Percentiles rank a stretch among this genome's conserved stretches.
These are phyloP conservation scores for Colletotrichum neosansevieriae DNA, from an alignment of 2,329 filamentous ascomycete species.

Conservation along the genomic window DNA sequence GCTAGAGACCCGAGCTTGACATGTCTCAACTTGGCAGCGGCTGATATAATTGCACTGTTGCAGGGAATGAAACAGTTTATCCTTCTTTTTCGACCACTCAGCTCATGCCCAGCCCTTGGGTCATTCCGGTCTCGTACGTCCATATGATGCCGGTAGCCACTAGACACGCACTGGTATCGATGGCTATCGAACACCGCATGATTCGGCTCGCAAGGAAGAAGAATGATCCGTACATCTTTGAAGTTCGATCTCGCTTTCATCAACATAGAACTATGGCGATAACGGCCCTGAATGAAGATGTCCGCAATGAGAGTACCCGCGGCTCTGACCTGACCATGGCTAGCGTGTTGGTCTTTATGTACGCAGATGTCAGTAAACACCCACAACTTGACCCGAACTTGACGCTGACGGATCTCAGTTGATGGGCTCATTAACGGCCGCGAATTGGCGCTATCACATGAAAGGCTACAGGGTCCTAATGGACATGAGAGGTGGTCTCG, in stretches of 20 bases:
- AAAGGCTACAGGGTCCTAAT: slow-evolving; percentile 40
- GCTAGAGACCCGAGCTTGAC: background rate
- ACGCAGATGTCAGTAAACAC: slow-evolving; percentile 12
- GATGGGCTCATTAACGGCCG: slow-evolving; percentile 47
- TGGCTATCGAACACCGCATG: slow-evolving; percentile 50
- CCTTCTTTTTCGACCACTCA: slow-evolving; percentile 15
- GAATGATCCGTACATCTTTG: slow-evolving; percentile 36
- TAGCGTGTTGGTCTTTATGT: slow-evolving; percentile 29
- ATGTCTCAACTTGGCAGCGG: no score
- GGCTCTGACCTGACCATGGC: slow-evolving; percentile 12
- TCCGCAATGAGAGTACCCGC: slow-evolving; percentile 42
- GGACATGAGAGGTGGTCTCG: slow-evolving; percentile 35
- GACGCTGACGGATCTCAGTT: background rate
- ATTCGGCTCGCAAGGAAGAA: slow-evolving; percentile 40
- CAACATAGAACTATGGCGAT: slow-evolving; percentile 48
- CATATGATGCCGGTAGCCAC: slow-evolving; percentile 5
- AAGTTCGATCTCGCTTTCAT: slow-evolving; percentile 45
- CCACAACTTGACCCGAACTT: rapidly evolving
- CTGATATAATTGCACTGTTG: background rate
- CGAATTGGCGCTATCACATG: slow-evolving; percentile 51
- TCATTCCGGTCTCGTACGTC: slow-evolving; percentile 11
- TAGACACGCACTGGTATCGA: slow-evolving; percentile 44
- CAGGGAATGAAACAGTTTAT: slow-evolving; percentile 32
- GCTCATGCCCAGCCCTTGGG: slow-evolving; percentile 26
- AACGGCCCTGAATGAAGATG: slow-evolving; percentile 47